phyloP scores from a whole-genome alignment of 116 monocot species.

The Cymodocea nodosa region DNA sequence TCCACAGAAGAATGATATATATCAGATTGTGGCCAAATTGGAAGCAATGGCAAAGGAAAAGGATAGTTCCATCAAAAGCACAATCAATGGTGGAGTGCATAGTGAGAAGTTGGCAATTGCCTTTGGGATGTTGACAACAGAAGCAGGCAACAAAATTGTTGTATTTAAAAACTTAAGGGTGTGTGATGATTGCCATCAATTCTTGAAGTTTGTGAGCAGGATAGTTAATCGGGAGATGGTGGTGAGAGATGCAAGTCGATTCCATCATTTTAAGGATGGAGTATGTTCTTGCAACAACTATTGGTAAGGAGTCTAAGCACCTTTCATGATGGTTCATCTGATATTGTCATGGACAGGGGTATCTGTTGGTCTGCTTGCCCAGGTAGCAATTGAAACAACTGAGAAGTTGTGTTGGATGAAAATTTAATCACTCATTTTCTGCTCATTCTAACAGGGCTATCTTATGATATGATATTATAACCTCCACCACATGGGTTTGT shows the following conservation, averaged over 20 bases:
- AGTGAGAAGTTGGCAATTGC: conserved; percentile 70
- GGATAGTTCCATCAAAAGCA: background rate
- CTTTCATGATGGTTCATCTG: too few species aligned
- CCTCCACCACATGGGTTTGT: too few species aligned
- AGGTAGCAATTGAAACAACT: too few species aligned
- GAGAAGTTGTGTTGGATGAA: too few species aligned
- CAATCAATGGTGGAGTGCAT: conserved; percentile 19
- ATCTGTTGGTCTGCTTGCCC: too few species aligned
- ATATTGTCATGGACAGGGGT: too few species aligned
- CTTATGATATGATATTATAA: too few species aligned
- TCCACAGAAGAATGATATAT: conserved; percentile 30
- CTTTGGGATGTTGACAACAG: conserved; percentile 59
- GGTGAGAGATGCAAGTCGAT: conserved; percentile 68
- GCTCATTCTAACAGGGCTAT: too few species aligned
- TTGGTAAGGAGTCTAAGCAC: conserved; percentile 4
- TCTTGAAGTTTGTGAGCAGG: conserved; percentile 33
- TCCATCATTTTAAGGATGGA: conserved; percentile 43
- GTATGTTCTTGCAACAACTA: conserved; percentile 18
- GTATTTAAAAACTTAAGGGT: conserved; percentile 80
- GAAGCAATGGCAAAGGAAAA: conserved; percentile 14
- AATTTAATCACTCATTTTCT: too few species aligned
- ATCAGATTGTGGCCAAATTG: conserved; percentile 25
- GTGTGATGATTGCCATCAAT: conserved; percentile 59
- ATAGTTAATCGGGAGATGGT: conserved; percentile 28
- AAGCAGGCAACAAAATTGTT: conserved; percentile 36